Conservation (phyloP, 2,329 filamentous ascomycete genomes). For the Coniochaeta sp. region DNA sequence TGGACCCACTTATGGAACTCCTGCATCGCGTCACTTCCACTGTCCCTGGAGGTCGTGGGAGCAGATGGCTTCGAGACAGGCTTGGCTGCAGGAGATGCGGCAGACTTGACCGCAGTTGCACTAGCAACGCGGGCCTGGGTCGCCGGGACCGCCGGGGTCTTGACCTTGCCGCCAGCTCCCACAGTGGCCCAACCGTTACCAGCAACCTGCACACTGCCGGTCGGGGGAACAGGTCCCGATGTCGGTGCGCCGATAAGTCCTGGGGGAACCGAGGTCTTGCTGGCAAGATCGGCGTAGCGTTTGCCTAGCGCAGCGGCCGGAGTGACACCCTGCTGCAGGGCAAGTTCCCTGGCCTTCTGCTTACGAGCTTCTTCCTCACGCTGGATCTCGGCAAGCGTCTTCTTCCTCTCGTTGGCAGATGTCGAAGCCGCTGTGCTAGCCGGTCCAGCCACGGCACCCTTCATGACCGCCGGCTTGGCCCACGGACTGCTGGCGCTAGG, state of each 20-base stretch:
- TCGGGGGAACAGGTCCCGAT: constrained; percentile 27
- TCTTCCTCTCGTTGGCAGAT: constrained; percentile 45
- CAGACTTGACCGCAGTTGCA: constrained; percentile 33
- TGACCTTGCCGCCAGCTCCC: constrained; percentile 86
- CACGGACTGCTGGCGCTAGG: constrained; percentile 50
- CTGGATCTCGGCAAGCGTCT: constrained; percentile 92
- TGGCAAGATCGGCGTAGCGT: constrained; percentile 89
- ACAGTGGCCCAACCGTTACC: constrained; percentile 82
- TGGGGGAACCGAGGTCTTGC: constrained; percentile 52
- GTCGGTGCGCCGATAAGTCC: constrained; percentile 31
- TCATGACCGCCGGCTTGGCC: constrained; percentile 54
- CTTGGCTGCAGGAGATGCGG: constrained; percentile 36
- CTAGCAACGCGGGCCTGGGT: constrained; percentile 40
- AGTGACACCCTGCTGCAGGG: constrained; percentile 38
- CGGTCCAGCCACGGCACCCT: constrained; percentile 24
- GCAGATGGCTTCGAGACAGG: constrained; percentile 41
- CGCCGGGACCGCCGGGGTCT: constrained; percentile 58
- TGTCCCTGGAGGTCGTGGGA: constrained; percentile 29
- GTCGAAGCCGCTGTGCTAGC: constrained; percentile 23
- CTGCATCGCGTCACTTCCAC: constrained; percentile 57
- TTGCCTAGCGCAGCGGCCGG: constrained; percentile 56
- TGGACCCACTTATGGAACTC: constrained; percentile 94
- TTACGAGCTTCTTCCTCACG: constrained; percentile 92
- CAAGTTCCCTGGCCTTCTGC: constrained; percentile 55
- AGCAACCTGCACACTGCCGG: constrained; percentile 11